These are phyloP conservation scores for Brassica nigra DNA, from an alignment of 345 rosid species.

Conservation along the genomic window DNA sequence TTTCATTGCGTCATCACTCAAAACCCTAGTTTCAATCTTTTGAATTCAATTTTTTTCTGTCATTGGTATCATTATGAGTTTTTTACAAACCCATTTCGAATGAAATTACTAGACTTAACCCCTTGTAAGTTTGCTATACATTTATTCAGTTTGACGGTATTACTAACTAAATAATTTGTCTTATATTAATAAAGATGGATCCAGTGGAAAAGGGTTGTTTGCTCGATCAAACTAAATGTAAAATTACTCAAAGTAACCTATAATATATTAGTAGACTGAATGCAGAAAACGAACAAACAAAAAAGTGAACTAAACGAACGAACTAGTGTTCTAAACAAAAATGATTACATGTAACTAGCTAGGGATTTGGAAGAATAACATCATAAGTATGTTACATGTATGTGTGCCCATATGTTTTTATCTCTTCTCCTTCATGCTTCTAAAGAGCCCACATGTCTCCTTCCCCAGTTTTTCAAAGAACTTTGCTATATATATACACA, in stretches of 20 bases:
- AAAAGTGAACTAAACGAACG: not conserved
- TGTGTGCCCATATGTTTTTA: constrained; percentile 41
- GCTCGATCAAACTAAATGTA: not conserved
- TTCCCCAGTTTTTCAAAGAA: constrained; percentile 32
- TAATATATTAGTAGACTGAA: not conserved
- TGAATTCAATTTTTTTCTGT: not conserved
- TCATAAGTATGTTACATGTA: constrained; percentile 30
- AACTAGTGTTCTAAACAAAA: not conserved
- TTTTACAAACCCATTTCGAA: not conserved
- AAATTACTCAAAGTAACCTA: not conserved
- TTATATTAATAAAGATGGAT: not conserved
- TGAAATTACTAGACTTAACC: not conserved
- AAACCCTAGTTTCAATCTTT: constrained; percentile 25
- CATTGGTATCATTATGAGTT: not conserved
- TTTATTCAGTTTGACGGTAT: not conserved
- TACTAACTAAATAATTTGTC: not conserved
- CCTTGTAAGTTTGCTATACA: not conserved
- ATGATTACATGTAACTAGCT: constrained; percentile 15
- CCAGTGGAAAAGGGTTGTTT: not conserved
- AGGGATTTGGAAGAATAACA: constrained; percentile 34
- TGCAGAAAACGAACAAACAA: not conserved
- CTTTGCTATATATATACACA: not conserved
- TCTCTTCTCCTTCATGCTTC: constrained; percentile 38
- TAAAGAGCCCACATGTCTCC: constrained; percentile 67
- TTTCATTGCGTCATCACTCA: constrained; percentile 11